Evolutionary conservation across 202 grass and related monocot genomes (phyloP).

Genomic region (Musa balbisiana): DNA sequence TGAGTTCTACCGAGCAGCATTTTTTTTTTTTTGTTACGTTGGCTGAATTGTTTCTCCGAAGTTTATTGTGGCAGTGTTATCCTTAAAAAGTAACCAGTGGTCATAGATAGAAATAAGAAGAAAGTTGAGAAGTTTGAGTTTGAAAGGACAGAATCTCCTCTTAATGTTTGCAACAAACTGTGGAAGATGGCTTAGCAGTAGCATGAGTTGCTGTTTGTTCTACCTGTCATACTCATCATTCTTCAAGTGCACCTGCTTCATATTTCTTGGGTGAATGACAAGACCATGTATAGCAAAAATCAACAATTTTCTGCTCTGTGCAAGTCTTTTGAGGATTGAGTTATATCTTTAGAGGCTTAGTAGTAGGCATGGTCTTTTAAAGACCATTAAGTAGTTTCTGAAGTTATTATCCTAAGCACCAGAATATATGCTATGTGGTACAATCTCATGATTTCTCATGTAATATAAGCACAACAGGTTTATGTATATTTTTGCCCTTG

Average conservation of each 20-base stretch:
- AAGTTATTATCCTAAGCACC: not conserved
- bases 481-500: no score
- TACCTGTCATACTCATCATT: not conserved
- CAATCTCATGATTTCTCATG: no score
- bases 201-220: not conserved
- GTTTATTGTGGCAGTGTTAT: not conserved
- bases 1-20: not conserved
- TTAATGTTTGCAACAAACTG: conserved; percentile 48
- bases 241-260: not conserved
- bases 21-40: no score
- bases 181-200: conserved; percentile 42
- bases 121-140: conserved; percentile 46
- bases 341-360: not conserved
- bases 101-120: conserved; percentile 53
- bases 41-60: not conserved
- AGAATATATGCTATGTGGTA: not conserved
- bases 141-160: conserved; percentile 29
- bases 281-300: not conserved
- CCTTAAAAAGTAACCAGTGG: conserved; percentile 42
- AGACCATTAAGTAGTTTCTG: not conserved
- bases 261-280: not conserved
- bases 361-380: not conserved
- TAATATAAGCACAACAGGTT: no score
- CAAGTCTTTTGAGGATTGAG: not conserved
- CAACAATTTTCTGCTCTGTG: not conserved